Conservation (phyloP, 192 early-diverging fungal species). For the Coemansia sp. region DNA sequence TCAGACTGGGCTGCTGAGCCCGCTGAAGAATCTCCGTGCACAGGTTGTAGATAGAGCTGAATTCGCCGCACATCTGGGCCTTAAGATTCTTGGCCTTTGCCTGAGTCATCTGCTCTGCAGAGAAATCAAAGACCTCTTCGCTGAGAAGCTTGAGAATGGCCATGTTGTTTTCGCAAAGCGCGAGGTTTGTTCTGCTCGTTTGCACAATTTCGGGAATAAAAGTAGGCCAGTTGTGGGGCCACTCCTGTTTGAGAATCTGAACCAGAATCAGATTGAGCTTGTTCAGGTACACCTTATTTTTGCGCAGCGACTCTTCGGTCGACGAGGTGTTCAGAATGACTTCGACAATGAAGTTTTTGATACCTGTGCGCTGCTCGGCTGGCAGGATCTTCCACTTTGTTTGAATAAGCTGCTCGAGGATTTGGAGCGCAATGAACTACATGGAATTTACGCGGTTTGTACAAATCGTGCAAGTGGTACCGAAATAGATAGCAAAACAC, state of each 20-base stretch:
- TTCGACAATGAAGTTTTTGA: constrained; percentile 93
- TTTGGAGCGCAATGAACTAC: constrained; percentile 89
- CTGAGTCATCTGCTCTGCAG: constrained; percentile 98
- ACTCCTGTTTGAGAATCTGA: constrained; percentile 99
- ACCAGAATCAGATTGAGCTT: constrained; percentile 97
- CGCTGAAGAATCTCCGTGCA: constrained; percentile 93
- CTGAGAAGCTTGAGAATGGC: constrained; percentile 95
- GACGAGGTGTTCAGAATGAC: constrained; percentile 90
- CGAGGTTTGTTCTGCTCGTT: constrained; percentile 88
- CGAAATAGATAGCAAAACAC: background rate
- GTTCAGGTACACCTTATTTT: constrained; percentile 76
- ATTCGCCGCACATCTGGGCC: constrained; percentile 93
- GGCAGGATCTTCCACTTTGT: constrained; percentile 97
- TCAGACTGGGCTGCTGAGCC: constrained; percentile 85
- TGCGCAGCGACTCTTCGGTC: constrained; percentile 74
- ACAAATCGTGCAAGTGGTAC: background rate
- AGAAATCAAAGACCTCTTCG: constrained; percentile 99
- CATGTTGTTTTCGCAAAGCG: constrained; percentile 99
- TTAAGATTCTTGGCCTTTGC: constrained; percentile 91
- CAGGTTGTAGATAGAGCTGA: constrained; percentile 91
- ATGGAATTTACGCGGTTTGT: background rate
- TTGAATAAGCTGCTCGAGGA: constrained; percentile 93
- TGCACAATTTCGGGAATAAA: constrained; percentile 98
- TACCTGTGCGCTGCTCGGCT: constrained; percentile 74
- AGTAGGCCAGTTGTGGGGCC: constrained; percentile 98